Conservation (phyloP, 768 basidiomycete genomes). For the Filobasidium wieringae region DNA sequence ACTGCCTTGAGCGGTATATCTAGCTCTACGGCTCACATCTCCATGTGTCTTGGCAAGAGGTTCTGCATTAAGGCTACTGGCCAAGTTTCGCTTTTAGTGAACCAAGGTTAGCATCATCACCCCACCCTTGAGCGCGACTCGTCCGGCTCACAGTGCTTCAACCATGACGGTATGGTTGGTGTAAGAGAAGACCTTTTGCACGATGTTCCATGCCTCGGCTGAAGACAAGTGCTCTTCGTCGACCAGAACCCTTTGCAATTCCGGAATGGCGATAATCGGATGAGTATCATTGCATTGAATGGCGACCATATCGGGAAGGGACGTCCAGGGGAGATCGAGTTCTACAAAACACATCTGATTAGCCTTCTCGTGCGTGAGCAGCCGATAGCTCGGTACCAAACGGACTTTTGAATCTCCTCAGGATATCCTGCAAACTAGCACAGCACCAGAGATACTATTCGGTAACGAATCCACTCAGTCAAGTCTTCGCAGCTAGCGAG, state of each 20-base stretch:
- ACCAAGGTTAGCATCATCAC: background rate
- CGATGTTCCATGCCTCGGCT: conserved; percentile 76
- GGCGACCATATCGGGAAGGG: conserved; percentile 73
- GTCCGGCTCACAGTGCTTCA: conserved; percentile 39
- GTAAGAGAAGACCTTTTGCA: conserved; percentile 83
- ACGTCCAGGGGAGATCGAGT: conserved; percentile 61
- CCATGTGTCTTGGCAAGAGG: conserved; percentile 57
- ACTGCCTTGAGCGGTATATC: conserved; percentile 16
- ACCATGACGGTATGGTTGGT: conserved; percentile 72
- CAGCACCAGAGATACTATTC: conserved; percentile 61
- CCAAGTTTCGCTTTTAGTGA: conserved; percentile 56
- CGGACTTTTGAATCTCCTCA: conserved; percentile 74
- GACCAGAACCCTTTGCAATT: conserved; percentile 72
- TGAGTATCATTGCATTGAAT: conserved; percentile 97
- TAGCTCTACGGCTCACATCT: conserved; percentile 5
- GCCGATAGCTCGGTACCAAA: background rate
- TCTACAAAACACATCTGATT: conserved; percentile 30
- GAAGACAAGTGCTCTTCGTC: conserved; percentile 85
- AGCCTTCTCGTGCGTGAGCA: background rate
- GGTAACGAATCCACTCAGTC: no score
- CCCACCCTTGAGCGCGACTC: background rate
- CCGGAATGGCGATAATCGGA: conserved; percentile 86
- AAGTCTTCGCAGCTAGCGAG: no score
- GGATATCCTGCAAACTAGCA: conserved; percentile 69
- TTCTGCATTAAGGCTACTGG: conserved; percentile 72